phyloP scores from a whole-genome alignment of 306 rosid species.

The Vigna reflexopilosa region DNA sequence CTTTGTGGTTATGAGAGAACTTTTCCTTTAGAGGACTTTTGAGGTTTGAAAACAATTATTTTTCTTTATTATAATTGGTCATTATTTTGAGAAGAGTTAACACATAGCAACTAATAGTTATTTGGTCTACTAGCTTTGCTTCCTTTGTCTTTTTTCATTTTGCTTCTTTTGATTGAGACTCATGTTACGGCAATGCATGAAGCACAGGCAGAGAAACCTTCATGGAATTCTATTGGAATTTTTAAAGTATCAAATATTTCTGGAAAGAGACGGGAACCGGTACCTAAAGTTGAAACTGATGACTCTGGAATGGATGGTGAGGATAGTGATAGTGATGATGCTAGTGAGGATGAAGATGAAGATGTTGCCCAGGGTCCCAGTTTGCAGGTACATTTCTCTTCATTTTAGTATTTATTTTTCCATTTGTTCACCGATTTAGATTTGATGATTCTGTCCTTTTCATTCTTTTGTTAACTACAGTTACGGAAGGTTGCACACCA shows the following conservation, averaged over 20 bases:
- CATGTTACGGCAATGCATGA: slow-evolving; percentile 39
- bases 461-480: slow-evolving; percentile 53
- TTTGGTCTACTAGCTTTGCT: slow-evolving; percentile 19
- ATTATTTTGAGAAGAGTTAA: neutral
- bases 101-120: neutral
- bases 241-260: slow-evolving; percentile 81
- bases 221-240: slow-evolving; percentile 85
- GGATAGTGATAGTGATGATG: slow-evolving; percentile 71
- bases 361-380: slow-evolving; percentile 56
- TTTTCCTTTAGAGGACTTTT: neutral
- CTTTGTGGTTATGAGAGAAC: neutral
- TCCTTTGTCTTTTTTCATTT: slow-evolving; percentile 31
- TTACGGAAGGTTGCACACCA: slow-evolving; percentile 82
- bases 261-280: slow-evolving; percentile 80
- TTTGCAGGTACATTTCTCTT: slow-evolving; percentile 67
- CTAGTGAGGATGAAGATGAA: slow-evolving; percentile 67
- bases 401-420: slow-evolving; percentile 21
- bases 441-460: slow-evolving; percentile 16
- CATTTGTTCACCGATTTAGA: slow-evolving; percentile 31
- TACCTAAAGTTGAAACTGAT: slow-evolving; percentile 64
- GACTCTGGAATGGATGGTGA: slow-evolving; percentile 75
- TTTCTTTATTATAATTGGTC: neutral
- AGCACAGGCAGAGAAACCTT: slow-evolving; percentile 81
- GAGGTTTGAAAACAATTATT: slow-evolving; percentile 1
- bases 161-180: neutral